Evolutionary conservation across 1,284 basidiomycete genomes (phyloP).

Genomic region (Puccinia horiana): DNA sequence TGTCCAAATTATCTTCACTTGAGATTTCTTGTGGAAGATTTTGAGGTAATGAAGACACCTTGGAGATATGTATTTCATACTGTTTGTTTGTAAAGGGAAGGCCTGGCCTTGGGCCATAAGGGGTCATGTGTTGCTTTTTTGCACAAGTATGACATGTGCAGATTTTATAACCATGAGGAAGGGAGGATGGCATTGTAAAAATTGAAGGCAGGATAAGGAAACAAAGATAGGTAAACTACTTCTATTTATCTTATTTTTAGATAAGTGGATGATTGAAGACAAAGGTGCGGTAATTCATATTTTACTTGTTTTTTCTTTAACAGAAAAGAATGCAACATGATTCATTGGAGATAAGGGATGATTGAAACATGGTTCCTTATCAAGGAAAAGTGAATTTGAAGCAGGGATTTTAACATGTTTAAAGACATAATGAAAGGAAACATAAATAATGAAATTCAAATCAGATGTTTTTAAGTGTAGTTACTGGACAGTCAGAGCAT

Average conservation of each 20-base stretch:
- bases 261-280: too few relatives aligned
- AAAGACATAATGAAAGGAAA: too few relatives aligned
- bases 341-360: too few relatives aligned
- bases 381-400: too few relatives aligned
- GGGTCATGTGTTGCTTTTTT: conserved; percentile 5
- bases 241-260: not conserved
- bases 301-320: too few relatives aligned
- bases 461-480: not conserved
- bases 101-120: not conserved
- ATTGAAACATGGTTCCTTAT: too few relatives aligned
- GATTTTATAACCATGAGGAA: not conserved
- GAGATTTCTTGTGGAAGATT: not conserved
- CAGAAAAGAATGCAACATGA: too few relatives aligned
- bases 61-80: not conserved
- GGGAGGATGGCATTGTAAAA: not conserved
- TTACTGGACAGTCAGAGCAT: not conserved
- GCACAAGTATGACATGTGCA: conserved; percentile 22
- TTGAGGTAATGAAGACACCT: not conserved
- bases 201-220: not conserved
- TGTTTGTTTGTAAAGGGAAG: not conserved
- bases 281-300: too few relatives aligned
- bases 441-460: not conserved
- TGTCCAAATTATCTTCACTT: not conserved
- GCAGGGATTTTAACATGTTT: too few relatives aligned
- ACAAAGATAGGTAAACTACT: not conserved